Evolutionary conservation across 805 yeast genomes (phyloP).

Genomic region (Teunomyces atbi): DNA sequence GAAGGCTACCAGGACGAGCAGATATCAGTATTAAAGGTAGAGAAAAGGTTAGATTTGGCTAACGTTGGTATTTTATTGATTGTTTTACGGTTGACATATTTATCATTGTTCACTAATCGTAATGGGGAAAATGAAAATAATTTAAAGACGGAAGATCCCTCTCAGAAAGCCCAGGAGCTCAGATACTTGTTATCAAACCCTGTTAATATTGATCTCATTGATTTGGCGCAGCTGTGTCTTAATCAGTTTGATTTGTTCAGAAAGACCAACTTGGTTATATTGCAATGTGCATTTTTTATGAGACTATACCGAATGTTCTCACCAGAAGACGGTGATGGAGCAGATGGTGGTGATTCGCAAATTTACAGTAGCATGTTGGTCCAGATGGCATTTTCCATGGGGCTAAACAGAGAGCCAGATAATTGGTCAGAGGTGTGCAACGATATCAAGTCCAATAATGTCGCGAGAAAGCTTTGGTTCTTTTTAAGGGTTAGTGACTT

Average conservation of each 20-base stretch:
- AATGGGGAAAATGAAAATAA: conserved; percentile 26
- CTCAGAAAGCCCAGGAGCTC: conserved; percentile 22
- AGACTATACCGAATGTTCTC: conserved; percentile 55
- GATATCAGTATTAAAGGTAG: conserved; percentile 24
- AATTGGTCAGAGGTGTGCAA: conserved; percentile 31
- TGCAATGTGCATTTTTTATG: conserved; percentile 60
- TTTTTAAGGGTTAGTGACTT: conserved; percentile 29
- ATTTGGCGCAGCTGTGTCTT: conserved; percentile 33
- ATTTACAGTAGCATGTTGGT: conserved; percentile 36
- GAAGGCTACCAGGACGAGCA: conserved; percentile 18
- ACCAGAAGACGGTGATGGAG: conserved; percentile 61
- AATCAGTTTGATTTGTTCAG: conserved; percentile 38
- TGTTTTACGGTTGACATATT: conserved; percentile 33
- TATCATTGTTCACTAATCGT: conserved; percentile 38
- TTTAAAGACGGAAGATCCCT: conserved; percentile 24
- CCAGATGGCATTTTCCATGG: conserved; percentile 46
- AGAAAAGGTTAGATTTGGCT: conserved; percentile 33
- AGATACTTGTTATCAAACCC: conserved; percentile 21
- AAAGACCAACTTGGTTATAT: conserved; percentile 48
- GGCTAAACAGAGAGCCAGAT: conserved; percentile 49
- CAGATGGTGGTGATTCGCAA: conserved; percentile 59
- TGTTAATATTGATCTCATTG: conserved; percentile 18
- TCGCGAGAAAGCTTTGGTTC: conserved; percentile 61
- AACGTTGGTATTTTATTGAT: conserved; percentile 32
- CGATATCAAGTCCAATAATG: conserved; percentile 27